These are phyloP conservation scores for Russula dissimulans DNA, from an alignment of 768 basidiomycete species.

Conservation along the genomic window DNA sequence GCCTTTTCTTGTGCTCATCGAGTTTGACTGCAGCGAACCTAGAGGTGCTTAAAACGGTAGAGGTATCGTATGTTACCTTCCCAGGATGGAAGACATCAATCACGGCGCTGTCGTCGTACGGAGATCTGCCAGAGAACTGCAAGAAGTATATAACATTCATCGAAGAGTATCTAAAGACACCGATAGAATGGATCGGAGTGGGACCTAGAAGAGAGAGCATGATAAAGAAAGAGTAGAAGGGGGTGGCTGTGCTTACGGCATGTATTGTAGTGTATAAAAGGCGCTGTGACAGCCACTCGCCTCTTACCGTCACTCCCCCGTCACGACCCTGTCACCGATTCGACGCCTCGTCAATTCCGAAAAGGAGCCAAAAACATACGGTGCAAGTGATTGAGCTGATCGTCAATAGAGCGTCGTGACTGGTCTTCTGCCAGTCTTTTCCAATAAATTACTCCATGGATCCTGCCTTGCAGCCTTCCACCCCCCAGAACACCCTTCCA, in stretches of 20 bases:
- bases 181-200: conserved; percentile 88
- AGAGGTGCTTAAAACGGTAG: conserved; percentile 64
- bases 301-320: conserved; percentile 25
- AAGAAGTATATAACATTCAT: conserved; percentile 82
- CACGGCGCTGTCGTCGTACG: conserved; percentile 49
- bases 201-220: conserved; percentile 83
- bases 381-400: background rate
- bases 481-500: conserved; percentile 9
- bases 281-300: conserved; percentile 22
- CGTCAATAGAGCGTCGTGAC: background rate
- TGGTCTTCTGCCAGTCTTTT: background rate
- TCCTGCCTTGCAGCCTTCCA: conserved; percentile 19
- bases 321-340: conserved; percentile 28
- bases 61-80: conserved; percentile 81
- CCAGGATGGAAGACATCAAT: conserved; percentile 89
- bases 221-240: conserved; percentile 30
- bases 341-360: conserved; percentile 18
- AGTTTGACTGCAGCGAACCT: conserved; percentile 58
- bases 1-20: background rate
- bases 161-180: conserved; percentile 61
- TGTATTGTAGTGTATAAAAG: conserved; percentile 22
- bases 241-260: conserved; percentile 23
- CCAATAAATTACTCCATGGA: conserved; percentile 17
- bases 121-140: conserved; percentile 76
- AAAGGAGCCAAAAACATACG: conserved; percentile 9